Percentiles rank a stretch among this genome's conserved stretches.
These are phyloP conservation scores for Geoglossum cookeanum DNA, from an alignment of 2,329 filamentous ascomycete genomes.

Conservation along the genomic window DNA sequence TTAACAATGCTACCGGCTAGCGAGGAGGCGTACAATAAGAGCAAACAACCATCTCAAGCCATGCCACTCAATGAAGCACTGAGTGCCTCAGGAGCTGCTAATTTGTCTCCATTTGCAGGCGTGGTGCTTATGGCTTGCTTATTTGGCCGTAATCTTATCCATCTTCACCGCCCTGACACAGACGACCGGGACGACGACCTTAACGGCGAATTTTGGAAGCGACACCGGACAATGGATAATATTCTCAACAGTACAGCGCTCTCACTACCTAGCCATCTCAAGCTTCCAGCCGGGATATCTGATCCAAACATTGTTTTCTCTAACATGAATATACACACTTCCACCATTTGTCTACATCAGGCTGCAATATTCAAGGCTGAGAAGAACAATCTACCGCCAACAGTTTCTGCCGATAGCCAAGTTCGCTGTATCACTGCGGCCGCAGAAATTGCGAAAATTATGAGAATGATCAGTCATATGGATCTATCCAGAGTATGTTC, in stretches of 20 bases:
- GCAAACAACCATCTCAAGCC: conserved; percentile 47
- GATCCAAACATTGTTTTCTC: conserved; percentile 80
- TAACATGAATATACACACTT: conserved; percentile 95
- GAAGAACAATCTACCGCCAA: conserved; percentile 58
- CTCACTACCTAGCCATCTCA: conserved; percentile 60
- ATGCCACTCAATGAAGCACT: conserved; percentile 51
- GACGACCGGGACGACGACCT: conserved; percentile 73
- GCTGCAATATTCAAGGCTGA: conserved; percentile 96
- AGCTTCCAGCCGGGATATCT: conserved; percentile 54
- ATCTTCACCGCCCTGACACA: conserved; percentile 69
- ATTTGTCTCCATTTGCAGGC: conserved; percentile 59
- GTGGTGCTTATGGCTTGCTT: conserved; percentile 73
- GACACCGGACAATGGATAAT: conserved; percentile 76
- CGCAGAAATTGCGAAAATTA: conserved; percentile 82
- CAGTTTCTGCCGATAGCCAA: conserved; percentile 76
- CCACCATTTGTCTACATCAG: conserved; percentile 92
- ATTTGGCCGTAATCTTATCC: conserved; percentile 77
- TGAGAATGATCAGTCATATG: conserved; percentile 84
- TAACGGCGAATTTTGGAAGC: conserved; percentile 89
- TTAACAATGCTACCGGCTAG: conserved; percentile 66
- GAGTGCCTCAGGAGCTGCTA: conserved; percentile 49
- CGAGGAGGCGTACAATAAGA: conserved; percentile 70
- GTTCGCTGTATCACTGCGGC: conserved; percentile 83
- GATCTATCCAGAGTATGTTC: conserved; percentile 60
- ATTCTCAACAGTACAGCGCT: conserved; percentile 76